Evolutionary conservation across 371 early-diverging fungal genomes (phyloP).

Genomic region (Entomophthora muscae): DNA sequence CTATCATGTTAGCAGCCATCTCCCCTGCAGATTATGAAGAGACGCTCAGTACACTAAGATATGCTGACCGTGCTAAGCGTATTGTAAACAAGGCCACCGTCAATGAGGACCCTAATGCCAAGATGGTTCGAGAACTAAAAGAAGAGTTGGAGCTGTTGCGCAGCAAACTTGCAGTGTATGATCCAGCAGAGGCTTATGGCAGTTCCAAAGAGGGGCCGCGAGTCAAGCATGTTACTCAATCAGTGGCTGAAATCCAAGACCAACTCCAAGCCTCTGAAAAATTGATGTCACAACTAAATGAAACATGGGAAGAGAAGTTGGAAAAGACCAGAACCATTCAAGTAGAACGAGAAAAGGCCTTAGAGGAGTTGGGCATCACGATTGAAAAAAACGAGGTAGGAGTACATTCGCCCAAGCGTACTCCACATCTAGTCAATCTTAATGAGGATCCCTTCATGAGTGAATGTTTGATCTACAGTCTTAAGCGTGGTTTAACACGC

Average conservation of each 20-base stretch:
- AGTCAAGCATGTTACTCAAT: conserved; percentile 22
- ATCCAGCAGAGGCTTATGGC: conserved; percentile 23
- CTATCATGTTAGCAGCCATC: conserved; percentile 82
- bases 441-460: conserved; percentile 83
- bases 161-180: conserved; percentile 35
- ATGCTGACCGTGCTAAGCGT: conserved; percentile 84
- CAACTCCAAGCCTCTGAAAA: conserved; percentile 76
- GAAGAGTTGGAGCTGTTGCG: conserved; percentile 60
- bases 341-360: conserved; percentile 44
- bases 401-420: conserved; percentile 59
- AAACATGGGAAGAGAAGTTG: conserved; percentile 75
- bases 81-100: conserved; percentile 84
- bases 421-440: conserved; percentile 75
- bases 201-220: conserved; percentile 5
- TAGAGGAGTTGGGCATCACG: conserved; percentile 65
- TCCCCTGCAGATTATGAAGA: conserved; percentile 64
- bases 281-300: conserved; percentile 58
- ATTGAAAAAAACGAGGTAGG: conserved; percentile 60
- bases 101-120: conserved; percentile 79
- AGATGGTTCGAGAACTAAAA: conserved; percentile 70
- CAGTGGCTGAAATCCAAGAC: conserved; percentile 46
- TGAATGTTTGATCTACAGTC: conserved; percentile 73
- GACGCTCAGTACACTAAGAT: conserved; percentile 85
- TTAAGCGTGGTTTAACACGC: conserved; percentile 54
- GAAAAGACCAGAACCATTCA: conserved; percentile 57